Conservation (phyloP, 2,329 filamentous ascomycete species). For the Camillea tinctor region DNA sequence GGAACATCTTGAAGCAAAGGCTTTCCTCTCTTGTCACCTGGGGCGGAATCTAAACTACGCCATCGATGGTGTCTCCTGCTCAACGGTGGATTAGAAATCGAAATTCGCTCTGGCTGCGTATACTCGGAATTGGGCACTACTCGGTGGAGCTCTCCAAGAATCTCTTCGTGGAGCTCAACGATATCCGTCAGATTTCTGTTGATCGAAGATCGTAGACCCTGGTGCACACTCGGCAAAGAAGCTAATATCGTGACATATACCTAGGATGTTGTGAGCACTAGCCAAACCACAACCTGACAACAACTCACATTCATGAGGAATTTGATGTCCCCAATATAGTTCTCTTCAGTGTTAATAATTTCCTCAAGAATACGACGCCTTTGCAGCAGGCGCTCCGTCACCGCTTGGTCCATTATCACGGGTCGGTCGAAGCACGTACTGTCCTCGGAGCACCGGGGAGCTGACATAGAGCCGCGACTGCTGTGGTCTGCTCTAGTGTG, state of each 20-base stretch:
- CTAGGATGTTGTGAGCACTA: conserved; percentile 40
- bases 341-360: conserved; percentile 80
- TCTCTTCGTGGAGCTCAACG: conserved; percentile 76
- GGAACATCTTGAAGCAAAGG: conserved; percentile 46
- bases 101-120: conserved; percentile 41
- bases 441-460: conserved; percentile 63
- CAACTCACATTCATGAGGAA: conserved; percentile 78
- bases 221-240: conserved; percentile 65
- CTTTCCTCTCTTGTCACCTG: conserved; percentile 38
- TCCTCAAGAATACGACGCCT: conserved; percentile 82
- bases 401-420: conserved; percentile 61
- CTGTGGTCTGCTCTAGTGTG: conserved; percentile 62
- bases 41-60: conserved; percentile 47
- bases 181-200: conserved; percentile 79
- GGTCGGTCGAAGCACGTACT: conserved; percentile 59
- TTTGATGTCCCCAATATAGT: conserved; percentile 83
- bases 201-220: conserved; percentile 67
- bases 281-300: background rate
- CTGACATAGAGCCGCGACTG: conserved; percentile 59
- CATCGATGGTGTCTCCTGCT: conserved; percentile 43
- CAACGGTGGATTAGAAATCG: conserved; percentile 17
- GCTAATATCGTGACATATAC: conserved; percentile 74
- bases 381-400: conserved; percentile 70
- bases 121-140: conserved; percentile 69
- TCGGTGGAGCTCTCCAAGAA: conserved; percentile 71